Conservation (phyloP, 257 asterid genomes). For the Solanum acaule region DNA sequence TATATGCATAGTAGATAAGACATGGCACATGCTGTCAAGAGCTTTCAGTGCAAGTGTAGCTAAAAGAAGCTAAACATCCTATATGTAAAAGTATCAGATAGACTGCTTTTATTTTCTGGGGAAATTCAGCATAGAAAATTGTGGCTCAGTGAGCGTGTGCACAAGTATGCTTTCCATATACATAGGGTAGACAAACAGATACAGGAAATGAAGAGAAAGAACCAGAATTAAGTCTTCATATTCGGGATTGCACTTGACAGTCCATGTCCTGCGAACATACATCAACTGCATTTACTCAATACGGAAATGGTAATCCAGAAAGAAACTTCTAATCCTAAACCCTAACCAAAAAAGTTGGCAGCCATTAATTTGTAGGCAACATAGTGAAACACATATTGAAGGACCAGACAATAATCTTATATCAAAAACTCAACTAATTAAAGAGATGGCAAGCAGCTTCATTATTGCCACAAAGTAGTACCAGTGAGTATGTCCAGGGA, state of each 20-base stretch:
- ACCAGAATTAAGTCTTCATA: constrained; percentile 89
- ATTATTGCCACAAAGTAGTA: constrained; percentile 13
- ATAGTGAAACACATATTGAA: background rate
- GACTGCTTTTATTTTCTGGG: background rate
- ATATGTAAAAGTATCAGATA: background rate
- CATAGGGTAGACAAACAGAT: constrained; percentile 3
- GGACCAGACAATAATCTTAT: background rate
- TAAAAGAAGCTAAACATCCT: background rate
- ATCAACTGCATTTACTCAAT: background rate
- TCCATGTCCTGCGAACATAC: constrained; percentile 84
- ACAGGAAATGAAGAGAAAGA: constrained; percentile 21
- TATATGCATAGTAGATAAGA: constrained; percentile 3
- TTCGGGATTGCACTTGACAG: constrained; percentile 87
- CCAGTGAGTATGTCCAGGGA: constrained; percentile 99
- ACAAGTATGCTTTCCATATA: background rate
- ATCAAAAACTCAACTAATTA: constrained; percentile 2
- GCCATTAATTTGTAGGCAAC: background rate
- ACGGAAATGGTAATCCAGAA: background rate
- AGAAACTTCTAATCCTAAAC: background rate
- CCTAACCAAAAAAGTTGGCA: background rate
- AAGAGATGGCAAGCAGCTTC: background rate
- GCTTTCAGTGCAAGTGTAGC: background rate
- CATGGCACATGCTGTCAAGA: background rate
- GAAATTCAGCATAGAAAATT: background rate
- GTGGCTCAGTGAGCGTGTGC: background rate